Evolutionary conservation across 2,329 filamentous ascomycete species (phyloP).

Genomic region (Tolypocladium ophioglossoides): DNA sequence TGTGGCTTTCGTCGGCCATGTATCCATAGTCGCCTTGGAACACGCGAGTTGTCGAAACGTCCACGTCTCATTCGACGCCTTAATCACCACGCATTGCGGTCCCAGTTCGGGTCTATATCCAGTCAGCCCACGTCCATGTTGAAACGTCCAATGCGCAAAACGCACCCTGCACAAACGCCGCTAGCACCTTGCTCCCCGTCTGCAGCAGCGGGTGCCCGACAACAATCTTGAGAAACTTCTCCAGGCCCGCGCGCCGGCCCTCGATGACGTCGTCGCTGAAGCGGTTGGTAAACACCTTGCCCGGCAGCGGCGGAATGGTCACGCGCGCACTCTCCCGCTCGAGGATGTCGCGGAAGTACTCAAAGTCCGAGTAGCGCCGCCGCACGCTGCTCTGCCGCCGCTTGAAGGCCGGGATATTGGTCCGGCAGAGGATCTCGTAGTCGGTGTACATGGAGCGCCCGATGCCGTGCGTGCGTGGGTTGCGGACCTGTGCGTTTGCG

Average conservation of each 20-base stretch:
- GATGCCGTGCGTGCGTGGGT: constrained; percentile 88
- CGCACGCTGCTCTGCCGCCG: constrained; percentile 80
- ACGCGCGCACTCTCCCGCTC: constrained; percentile 91
- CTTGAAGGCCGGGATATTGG: constrained; percentile 99
- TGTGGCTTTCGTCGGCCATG: neutral
- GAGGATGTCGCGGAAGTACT: constrained; percentile 96
- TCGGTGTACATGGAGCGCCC: constrained; percentile 96
- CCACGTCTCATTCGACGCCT: neutral
- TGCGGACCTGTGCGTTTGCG: constrained; percentile 57
- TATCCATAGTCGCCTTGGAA: neutral
- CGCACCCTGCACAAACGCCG: constrained; percentile 88
- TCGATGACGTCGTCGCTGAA: constrained; percentile 99
- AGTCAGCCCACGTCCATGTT: neutral
- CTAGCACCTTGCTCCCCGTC: constrained; percentile 93
- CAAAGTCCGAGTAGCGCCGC: constrained; percentile 93
- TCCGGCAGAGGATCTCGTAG: constrained; percentile 95
- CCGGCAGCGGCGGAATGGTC: constrained; percentile 88
- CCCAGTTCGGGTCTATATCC: constrained; percentile 68
- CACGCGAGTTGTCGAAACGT: neutral
- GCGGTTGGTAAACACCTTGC: constrained; percentile 95
- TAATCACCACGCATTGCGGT: constrained; percentile 74
- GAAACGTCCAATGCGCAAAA: constrained; percentile 1
- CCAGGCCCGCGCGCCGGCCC: constrained; percentile 78
- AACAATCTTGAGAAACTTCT: constrained; percentile 95
- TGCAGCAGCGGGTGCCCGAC: constrained; percentile 93